Evolutionary conservation across 192 early-diverging fungal species (phyloP).

Genomic region (Backusella sp.): DNA sequence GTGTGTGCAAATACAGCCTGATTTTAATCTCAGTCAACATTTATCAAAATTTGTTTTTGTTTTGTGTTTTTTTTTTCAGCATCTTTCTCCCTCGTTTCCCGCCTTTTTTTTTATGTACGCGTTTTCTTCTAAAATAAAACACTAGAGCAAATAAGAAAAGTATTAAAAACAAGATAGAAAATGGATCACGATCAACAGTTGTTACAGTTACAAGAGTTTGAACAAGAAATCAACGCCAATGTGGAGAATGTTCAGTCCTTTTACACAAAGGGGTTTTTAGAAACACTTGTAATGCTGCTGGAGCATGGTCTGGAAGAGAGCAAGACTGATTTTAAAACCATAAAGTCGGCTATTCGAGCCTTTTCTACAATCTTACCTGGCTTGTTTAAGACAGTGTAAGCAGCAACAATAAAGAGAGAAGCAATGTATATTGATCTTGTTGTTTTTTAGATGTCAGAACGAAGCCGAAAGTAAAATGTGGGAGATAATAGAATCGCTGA

Average conservation of each 20-base stretch:
- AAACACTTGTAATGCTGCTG: slow-evolving; percentile 20
- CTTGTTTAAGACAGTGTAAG: slow-evolving; percentile 37
- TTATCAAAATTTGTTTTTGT: not conserved
- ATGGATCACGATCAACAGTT: slow-evolving; percentile 28
- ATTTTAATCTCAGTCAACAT: not conserved
- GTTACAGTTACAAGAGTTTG: slow-evolving; percentile 22
- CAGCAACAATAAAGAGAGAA: too few species aligned
- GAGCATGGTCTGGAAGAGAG: not conserved
- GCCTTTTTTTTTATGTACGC: not conserved
- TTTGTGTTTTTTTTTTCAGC: not conserved
- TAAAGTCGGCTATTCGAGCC: slow-evolving; percentile 29
- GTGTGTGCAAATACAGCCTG: too few species aligned
- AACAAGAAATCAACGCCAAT: slow-evolving; percentile 22
- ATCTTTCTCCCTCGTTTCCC: not conserved
- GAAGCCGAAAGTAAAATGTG: slow-evolving; percentile 34
- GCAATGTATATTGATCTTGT: too few species aligned
- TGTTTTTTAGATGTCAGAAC: slow-evolving; percentile 32
- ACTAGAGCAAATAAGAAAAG: not conserved
- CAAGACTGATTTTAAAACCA: slow-evolving; percentile 9
- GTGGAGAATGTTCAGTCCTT: slow-evolving; percentile 21
- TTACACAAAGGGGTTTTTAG: slow-evolving; percentile 34
- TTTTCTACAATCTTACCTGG: slow-evolving; percentile 31
- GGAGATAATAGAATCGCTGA: slow-evolving; percentile 23
- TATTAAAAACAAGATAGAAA: not conserved
- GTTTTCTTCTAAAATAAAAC: not conserved